phyloP scores from a whole-genome alignment of 1,284 basidiomycete genomes.

The Amylostereum chailletii region DNA sequence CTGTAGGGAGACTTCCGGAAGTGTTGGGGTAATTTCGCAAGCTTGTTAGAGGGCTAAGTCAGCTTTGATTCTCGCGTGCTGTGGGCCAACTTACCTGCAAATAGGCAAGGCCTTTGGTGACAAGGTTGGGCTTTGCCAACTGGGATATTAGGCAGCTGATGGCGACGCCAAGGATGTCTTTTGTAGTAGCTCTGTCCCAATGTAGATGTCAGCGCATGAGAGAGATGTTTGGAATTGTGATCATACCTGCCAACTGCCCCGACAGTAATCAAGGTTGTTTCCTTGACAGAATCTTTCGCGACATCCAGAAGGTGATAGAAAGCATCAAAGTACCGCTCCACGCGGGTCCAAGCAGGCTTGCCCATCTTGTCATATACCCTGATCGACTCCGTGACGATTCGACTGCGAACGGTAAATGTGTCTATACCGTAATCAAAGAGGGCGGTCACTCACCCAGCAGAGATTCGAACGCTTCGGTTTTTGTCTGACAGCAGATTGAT shows the following conservation, averaged over 20 bases:
- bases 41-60: no score
- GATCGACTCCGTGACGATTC: conserved; percentile 40
- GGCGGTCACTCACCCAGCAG: conserved; percentile 48
- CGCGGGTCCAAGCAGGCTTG: conserved; percentile 19
- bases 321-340: conserved; percentile 36
- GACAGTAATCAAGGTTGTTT: conserved; percentile 52
- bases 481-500: conserved; percentile 29
- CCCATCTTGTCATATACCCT: conserved; percentile 27
- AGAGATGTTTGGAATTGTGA: not conserved
- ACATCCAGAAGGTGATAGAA: conserved; percentile 40
- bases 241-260: conserved; percentile 58
- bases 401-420: conserved; percentile 23
- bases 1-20: conserved; percentile 63
- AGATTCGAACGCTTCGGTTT: conserved; percentile 52
- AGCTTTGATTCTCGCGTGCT: no score
- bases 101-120: conserved; percentile 62
- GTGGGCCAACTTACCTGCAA: conserved; percentile 44
- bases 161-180: conserved; percentile 48
- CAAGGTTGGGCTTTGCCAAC: conserved; percentile 56
- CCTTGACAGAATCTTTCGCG: conserved; percentile 37
- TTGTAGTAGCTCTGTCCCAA: conserved; percentile 34
- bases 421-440: conserved; percentile 3
- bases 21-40: conserved; percentile 33
- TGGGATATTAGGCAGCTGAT: conserved; percentile 63
- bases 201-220: conserved; percentile 3